Evolutionary conservation across 768 basidiomycete species (phyloP), one percentile per base, ranked within the genome.

Genomic region (Amanita molliuscula): DNA sequence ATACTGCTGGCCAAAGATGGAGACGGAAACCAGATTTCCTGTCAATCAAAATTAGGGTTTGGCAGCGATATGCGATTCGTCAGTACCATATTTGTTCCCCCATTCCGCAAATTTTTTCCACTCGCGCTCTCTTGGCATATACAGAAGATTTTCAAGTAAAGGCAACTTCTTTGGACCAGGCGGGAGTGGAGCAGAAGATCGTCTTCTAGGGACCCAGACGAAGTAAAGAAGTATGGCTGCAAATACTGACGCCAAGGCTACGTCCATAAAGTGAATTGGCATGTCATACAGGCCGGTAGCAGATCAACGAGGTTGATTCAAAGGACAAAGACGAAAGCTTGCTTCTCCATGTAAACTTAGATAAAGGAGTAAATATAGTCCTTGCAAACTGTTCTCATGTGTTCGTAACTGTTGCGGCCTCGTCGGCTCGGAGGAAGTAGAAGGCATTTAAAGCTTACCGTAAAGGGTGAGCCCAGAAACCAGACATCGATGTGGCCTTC

Each of bases 31-130:
- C 41, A 52, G 9, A 38, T 38, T 20, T 35, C 54, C 52, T 36
- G 16, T 15, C 25, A 1, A 3, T 10, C 1, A 13, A 40, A 0
- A 21, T 51, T 33, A 28, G 18, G 23, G 21, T 3, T 6, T 26
- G 13, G 11, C 9, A 23, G 8, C 21, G 20, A 15, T 18, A 2
- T 4, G 9, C 13, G n/a, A 8, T 13, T 8, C 3, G 15, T 26
- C 55, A 54, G 9, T 36, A 63, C 75, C 64, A 41, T 67, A 75
- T 59, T 67, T 62, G 46, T 64, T 59, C 21, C 64, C 67, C 76
- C 75, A 77, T 44, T 66, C 54, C 3, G 61, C 31, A 50, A 68
- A 75, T 21, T 67, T 62, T 49, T 71, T 55, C 73, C 74, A 77
- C n/a, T 67, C 63, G 23, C 63, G 66, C 34, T 56, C 48, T 6